A percentile compares a stretch with the other conserved stretches of the same genome.
phyloP scores from a whole-genome alignment of 2,329 filamentous ascomycete genomes.

The Calonectria ilicicola region DNA sequence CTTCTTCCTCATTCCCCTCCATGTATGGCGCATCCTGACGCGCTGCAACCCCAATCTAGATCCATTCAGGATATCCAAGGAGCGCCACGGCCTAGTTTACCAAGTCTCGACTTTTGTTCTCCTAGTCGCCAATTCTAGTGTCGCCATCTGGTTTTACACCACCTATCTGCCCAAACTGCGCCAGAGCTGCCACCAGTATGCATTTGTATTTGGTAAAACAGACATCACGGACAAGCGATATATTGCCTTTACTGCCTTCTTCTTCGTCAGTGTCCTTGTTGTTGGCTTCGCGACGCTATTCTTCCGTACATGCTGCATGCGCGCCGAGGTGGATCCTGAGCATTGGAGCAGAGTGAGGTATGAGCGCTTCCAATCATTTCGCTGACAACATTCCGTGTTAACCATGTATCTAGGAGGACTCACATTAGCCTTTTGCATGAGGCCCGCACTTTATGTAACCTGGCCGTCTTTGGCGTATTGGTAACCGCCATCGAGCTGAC shows the following conservation, averaged over 20 bases:
- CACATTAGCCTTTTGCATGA: conserved; percentile 39
- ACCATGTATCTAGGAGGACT: conserved; percentile 25
- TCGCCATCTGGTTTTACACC: conserved; percentile 50
- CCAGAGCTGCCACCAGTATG: conserved; percentile 43
- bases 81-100: conserved; percentile 41
- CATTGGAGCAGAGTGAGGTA: conserved; percentile 39
- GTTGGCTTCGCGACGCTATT: conserved; percentile 37
- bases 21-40: conserved; percentile 47
- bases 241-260: conserved; percentile 44
- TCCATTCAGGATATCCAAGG: conserved; percentile 43
- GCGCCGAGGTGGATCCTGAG: conserved; percentile 29
- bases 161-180: conserved; percentile 38
- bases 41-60: conserved; percentile 47
- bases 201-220: conserved; percentile 48
- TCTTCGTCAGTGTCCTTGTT: conserved; percentile 46
- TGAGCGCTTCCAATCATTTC: neutral
- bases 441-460: conserved; percentile 35
- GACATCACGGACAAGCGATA: conserved; percentile 42
- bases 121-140: conserved; percentile 41
- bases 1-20: conserved; percentile 48
- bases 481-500: conserved; percentile 49
- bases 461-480: conserved; percentile 44
- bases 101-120: conserved; percentile 41
- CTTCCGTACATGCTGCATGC: conserved; percentile 38
- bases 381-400: neutral